These are phyloP conservation scores for Trapa bicornis DNA, from an alignment of 345 rosid genomes.

Conservation along the genomic window DNA sequence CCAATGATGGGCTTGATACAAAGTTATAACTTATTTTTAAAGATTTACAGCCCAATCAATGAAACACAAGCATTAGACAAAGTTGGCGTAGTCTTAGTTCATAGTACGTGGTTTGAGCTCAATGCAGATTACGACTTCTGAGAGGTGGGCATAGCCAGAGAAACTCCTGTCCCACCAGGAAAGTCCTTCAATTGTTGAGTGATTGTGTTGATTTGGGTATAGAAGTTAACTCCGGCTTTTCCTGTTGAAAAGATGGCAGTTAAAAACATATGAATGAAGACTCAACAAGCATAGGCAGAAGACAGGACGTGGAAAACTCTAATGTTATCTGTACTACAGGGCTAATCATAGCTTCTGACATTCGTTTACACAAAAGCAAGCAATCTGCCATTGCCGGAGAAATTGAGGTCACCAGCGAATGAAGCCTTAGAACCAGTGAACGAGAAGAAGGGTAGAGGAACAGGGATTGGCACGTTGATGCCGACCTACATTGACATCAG, in stretches of 20 bases:
- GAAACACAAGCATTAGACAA: too few species aligned
- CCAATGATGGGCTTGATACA: too few species aligned
- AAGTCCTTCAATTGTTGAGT: slow-evolving; percentile 98
- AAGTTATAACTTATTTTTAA: too few species aligned
- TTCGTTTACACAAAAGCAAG: not conserved
- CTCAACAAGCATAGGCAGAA: not conserved
- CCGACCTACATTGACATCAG: slow-evolving; percentile 43
- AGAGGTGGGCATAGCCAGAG: slow-evolving; percentile 98
- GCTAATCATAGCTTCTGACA: not conserved
- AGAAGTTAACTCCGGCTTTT: slow-evolving; percentile 89
- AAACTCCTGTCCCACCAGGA: slow-evolving; percentile 51
- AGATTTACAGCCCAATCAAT: too few species aligned
- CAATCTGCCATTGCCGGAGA: slow-evolving; percentile 49
- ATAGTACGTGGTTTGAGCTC: not conserved
- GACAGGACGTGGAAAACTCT: not conserved
- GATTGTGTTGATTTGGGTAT: slow-evolving; percentile 82
- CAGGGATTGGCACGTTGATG: slow-evolving; percentile 94
- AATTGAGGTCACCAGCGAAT: slow-evolving; percentile 89
- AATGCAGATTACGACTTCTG: slow-evolving; percentile 31
- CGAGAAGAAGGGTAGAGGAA: slow-evolving; percentile 92
- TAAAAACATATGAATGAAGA: not conserved
- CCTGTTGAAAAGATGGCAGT: slow-evolving; percentile 28
- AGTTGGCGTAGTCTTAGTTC: too few species aligned
- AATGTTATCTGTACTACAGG: not conserved
- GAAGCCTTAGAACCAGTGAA: slow-evolving; percentile 93